Conservation (phyloP, 768 basidiomycete species). For the Hygrophorus russula region DNA sequence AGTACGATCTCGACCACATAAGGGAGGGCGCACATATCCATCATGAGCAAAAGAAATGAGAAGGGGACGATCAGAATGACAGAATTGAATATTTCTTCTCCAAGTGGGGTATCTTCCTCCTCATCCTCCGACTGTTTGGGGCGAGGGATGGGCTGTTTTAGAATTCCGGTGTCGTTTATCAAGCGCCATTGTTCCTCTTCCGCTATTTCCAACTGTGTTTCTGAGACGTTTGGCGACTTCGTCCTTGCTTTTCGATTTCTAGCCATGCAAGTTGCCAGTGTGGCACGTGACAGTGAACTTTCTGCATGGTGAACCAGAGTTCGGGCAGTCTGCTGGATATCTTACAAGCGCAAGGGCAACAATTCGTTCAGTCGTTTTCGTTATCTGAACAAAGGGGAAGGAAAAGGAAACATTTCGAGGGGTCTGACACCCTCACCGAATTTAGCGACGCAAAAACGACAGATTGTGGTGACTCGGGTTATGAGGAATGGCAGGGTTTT, state of each 20-base stretch:
- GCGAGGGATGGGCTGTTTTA: constrained; percentile 20
- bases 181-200: constrained; percentile 75
- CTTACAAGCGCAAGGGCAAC: constrained; percentile 35
- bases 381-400: constrained; percentile 5
- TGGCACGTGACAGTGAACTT: neutral
- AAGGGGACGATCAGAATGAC: constrained; percentile 60
- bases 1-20: neutral
- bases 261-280: constrained; percentile 15
- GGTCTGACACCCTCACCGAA: neutral
- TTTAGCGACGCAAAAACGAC: constrained; percentile 6
- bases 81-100: constrained; percentile 63
- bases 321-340: constrained; percentile 26
- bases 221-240: constrained; percentile 9
- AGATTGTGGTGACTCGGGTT: constrained; percentile 14
- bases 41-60: constrained; percentile 62
- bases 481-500: constrained; percentile 32
- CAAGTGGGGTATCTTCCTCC: constrained; percentile 29
- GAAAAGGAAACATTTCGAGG: constrained; percentile 3
- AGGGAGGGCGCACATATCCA: constrained; percentile 63
- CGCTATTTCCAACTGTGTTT: constrained; percentile 37
- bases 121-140: constrained; percentile 25
- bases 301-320: constrained; percentile 12
- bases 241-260: constrained; percentile 11
- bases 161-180: constrained; percentile 52
- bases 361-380: constrained; percentile 33